phyloP scores from a whole-genome alignment of 495 filamentous ascomycete species.

The Lepidopterella palustris region DNA sequence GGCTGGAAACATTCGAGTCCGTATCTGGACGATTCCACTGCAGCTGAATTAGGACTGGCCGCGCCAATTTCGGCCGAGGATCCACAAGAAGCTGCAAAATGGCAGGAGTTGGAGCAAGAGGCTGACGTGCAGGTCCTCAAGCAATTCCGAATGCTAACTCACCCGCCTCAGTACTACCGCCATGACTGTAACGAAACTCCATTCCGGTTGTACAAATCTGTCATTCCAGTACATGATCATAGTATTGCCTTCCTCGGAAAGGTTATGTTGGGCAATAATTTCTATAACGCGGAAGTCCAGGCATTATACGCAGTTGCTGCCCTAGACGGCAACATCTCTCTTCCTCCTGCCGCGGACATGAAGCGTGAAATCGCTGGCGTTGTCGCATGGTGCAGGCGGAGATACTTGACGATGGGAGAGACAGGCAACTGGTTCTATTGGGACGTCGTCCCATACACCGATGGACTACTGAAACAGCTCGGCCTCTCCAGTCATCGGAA shows the following conservation, averaged over 20 bases:
- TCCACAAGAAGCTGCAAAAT: slow-evolving; percentile 22
- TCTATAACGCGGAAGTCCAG: slow-evolving; percentile 41
- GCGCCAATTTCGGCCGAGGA: slow-evolving; percentile 11
- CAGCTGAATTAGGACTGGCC: slow-evolving; percentile 31
- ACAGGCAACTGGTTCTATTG: slow-evolving; percentile 37
- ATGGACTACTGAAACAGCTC: slow-evolving; percentile 32
- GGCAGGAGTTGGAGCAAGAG: slow-evolving; percentile 30
- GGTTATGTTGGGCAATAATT: slow-evolving; percentile 33
- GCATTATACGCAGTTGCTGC: slow-evolving; percentile 42
- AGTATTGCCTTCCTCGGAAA: slow-evolving; percentile 43
- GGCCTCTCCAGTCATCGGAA: slow-evolving; percentile 31
- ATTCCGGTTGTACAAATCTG: slow-evolving; percentile 38
- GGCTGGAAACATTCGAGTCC: slow-evolving; percentile 34
- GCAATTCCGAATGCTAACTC: slow-evolving; percentile 36
- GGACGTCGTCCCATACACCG: slow-evolving; percentile 36
- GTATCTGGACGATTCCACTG: slow-evolving; percentile 22
- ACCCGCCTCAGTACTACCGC: slow-evolving; percentile 33
- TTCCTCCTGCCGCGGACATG: slow-evolving; percentile 30
- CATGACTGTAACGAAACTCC: slow-evolving; percentile 30
- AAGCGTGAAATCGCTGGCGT: slow-evolving; percentile 35
- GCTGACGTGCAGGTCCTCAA: slow-evolving; percentile 36
- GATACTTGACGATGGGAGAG: slow-evolving; percentile 38
- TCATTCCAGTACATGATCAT: slow-evolving; percentile 36
- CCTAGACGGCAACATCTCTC: slow-evolving; percentile 35
- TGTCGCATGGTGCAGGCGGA: slow-evolving; percentile 34